Evolutionary conservation across 1,139 yeast species (phyloP).

Genomic region (Pneumocystis carinii): DNA sequence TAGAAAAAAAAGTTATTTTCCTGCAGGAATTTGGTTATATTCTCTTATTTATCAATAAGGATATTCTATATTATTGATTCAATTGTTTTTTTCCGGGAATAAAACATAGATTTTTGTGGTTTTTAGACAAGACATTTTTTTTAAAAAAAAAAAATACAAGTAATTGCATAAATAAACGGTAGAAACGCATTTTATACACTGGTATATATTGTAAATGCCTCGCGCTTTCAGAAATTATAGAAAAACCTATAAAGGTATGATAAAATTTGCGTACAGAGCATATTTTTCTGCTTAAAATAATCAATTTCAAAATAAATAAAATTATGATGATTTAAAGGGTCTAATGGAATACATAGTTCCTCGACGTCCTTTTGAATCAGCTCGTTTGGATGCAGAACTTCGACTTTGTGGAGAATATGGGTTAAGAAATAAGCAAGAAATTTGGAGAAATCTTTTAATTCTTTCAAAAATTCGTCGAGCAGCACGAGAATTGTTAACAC

Average conservation of each 20-base stretch:
- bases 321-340: neutral
- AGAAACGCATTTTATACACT: neutral
- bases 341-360: slow-evolving; percentile 12
- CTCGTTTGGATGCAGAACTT: slow-evolving; percentile 66
- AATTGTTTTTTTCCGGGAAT: too few relatives aligned
- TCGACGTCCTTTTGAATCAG: slow-evolving; percentile 13
- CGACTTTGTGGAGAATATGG: slow-evolving; percentile 99
- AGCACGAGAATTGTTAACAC: slow-evolving; percentile 99
- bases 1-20: too few relatives aligned
- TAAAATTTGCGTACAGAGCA: neutral
- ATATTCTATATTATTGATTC: too few relatives aligned
- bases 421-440: slow-evolving; percentile 99
- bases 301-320: too few relatives aligned
- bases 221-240: neutral
- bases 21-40: too few relatives aligned
- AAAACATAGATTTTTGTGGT: too few relatives aligned
- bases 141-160: too few relatives aligned
- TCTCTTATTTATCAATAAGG: too few relatives aligned
- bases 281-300: neutral
- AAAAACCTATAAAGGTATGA: neutral
- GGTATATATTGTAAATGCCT: neutral
- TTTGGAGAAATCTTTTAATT: slow-evolving; percentile 95
- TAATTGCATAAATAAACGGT: neutral
- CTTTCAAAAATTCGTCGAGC: slow-evolving; percentile 99
- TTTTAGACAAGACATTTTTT: too few relatives aligned